phyloP scores from a whole-genome alignment of 2,329 filamentous ascomycete genomes.

The Macrophomina phaseolina region DNA sequence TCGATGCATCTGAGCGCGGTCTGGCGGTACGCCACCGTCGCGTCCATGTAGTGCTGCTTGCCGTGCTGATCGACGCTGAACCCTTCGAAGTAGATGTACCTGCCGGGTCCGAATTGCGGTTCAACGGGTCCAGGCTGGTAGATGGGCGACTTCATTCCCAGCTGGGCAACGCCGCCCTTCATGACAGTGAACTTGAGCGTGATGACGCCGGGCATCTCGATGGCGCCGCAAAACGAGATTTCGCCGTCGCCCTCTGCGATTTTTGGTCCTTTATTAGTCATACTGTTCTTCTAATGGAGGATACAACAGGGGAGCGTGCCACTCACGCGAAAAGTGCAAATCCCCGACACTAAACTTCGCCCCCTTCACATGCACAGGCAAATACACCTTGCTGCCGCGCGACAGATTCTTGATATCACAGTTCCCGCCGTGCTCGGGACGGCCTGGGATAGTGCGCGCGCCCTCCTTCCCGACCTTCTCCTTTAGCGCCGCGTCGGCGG shows the following conservation, averaged over 20 bases:
- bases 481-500: constrained; percentile 62
- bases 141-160: constrained; percentile 81
- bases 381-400: constrained; percentile 79
- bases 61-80: constrained; percentile 89
- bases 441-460: constrained; percentile 81
- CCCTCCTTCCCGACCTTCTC: constrained; percentile 76
- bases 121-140: constrained; percentile 88
- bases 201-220: constrained; percentile 92
- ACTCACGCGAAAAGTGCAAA: constrained; percentile 74
- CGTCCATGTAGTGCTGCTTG: constrained; percentile 88
- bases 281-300: not conserved
- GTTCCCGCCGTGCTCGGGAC: constrained; percentile 88
- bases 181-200: constrained; percentile 90
- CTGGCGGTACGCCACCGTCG: constrained; percentile 85
- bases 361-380: constrained; percentile 84
- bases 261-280: not conserved
- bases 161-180: constrained; percentile 75
- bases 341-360: constrained; percentile 93
- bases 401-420: constrained; percentile 90
- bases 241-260: constrained; percentile 79
- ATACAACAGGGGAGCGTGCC: not conserved
- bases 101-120: constrained; percentile 81
- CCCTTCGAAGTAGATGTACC: constrained; percentile 85
- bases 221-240: constrained; percentile 77
- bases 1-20: constrained; percentile 79